These are phyloP conservation scores for Comarum palustre DNA, from an alignment of 306 rosid species.

Conservation along the genomic window DNA sequence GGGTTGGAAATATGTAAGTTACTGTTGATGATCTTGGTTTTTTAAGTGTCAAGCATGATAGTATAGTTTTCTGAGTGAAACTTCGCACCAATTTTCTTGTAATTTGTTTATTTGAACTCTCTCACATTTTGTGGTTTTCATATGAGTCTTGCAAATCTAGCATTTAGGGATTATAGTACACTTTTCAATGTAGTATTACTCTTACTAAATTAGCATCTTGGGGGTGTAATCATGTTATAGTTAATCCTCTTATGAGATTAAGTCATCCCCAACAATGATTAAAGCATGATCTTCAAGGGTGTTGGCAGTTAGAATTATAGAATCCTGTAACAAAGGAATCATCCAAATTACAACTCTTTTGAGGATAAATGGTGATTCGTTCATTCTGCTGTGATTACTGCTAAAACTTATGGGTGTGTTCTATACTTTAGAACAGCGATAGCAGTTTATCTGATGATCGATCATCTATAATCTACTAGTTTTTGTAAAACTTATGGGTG, in stretches of 20 bases:
- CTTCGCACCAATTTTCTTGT: neutral
- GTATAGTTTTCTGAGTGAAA: neutral
- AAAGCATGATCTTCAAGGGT: neutral
- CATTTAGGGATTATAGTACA: neutral
- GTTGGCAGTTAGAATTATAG: neutral
- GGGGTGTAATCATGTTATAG: neutral
- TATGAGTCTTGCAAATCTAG: neutral
- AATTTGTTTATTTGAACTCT: neutral
- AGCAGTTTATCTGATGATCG: neutral
- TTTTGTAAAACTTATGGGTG: too few relatives aligned
- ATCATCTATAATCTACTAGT: neutral
- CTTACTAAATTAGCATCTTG: neutral
- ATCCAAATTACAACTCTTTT: neutral
- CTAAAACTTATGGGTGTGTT: neutral
- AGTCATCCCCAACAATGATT: neutral
- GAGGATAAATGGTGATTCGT: neutral
- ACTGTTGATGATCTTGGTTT: neutral
- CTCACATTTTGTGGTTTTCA: neutral
- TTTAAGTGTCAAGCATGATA: neutral
- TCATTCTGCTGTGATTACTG: slow-evolving; percentile 5
- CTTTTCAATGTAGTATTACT: neutral
- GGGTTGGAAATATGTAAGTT: slow-evolving; percentile 40
- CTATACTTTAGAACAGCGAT: neutral
- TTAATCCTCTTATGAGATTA: neutral
- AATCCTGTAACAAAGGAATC: neutral